These are phyloP conservation scores for Cyclocybe cylindracea DNA, from an alignment of 768 basidiomycete species.

Conservation along the genomic window DNA sequence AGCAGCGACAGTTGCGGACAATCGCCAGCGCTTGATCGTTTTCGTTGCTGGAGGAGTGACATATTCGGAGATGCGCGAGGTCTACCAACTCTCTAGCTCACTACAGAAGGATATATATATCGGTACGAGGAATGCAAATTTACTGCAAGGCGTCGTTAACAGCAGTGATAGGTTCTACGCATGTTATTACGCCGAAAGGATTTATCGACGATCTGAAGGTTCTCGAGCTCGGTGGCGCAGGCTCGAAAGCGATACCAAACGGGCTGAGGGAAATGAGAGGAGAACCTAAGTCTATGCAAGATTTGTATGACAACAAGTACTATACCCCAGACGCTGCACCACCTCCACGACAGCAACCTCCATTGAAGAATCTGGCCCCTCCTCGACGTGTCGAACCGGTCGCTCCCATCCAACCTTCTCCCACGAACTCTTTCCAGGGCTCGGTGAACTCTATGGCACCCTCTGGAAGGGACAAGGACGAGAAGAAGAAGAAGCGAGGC, in stretches of 20 bases:
- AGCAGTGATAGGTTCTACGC: constrained; percentile 77
- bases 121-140: constrained; percentile 47
- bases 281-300: constrained; percentile 60
- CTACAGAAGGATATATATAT: constrained; percentile 90
- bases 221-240: constrained; percentile 85
- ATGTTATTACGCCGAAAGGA: constrained; percentile 76
- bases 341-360: constrained; percentile 41
- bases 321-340: constrained; percentile 65
- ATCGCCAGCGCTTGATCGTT: constrained; percentile 77
- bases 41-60: constrained; percentile 97
- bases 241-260: constrained; percentile 71
- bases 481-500: constrained; percentile 79
- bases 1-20: constrained; percentile 45
- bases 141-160: neutral
- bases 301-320: constrained; percentile 81
- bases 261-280: constrained; percentile 55
- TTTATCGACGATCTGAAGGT: constrained; percentile 89
- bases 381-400: constrained; percentile 34
- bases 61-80: constrained; percentile 91
- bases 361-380: constrained; percentile 34
- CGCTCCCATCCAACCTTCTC: constrained; percentile 44
- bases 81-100: constrained; percentile 73
- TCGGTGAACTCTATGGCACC: constrained; percentile 40
- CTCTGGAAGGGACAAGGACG: constrained; percentile 51
- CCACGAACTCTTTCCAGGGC: constrained; percentile 53